Evolutionary conservation across 164 flowering plant species (phyloP), one percentile per base, ranked within the genome.

Genomic region (Umbellularia californica): DNA sequence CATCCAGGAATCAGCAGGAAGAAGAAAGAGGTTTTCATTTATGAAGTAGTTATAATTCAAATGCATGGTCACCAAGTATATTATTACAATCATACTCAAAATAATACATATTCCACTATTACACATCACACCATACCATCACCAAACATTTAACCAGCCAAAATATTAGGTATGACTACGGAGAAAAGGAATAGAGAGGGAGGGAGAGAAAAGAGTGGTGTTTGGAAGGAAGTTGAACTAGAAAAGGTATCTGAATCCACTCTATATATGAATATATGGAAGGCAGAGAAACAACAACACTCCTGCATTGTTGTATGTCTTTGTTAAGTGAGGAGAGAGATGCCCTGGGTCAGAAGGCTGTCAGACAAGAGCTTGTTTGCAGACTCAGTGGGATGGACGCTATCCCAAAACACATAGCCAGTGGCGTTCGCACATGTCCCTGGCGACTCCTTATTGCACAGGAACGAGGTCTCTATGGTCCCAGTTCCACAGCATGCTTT

Each of bases 401-500:
- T 89, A 65, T 95, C 99, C 97, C 99, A 95, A 67, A 95, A 95
- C 24, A 95, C 93, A 58, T 90, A 91, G 67, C 82, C 85, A 0
- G 92, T 78, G 2, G 97, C 95, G 72, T 95, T 91, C 0, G 83
- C 72, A 74, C 97, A 95, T 1, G 97, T 88, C 51, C 97, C 95
- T 0, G 81, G 71, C 0, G 95, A 84, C 70, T 82, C 70, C 3
- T 81, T n/a, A 65, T 90, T 90, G 86, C 97, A 93, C 50, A 90
- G 75, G 19, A 87, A 72, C 5, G 94, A 86, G 1, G 92, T 88
- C 80, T 90, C 97, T 19, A 92, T 6, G 72, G 84, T 75, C 23
- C 98, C 97, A n/a, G 94, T 85, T 27, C 95, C 97, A 60, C 98
- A 92, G 65, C 98, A 95, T 13, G 92, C 97, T 79, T 73, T 91